Evolutionary conservation across 768 basidiomycete genomes (phyloP), one percentile per base, ranked within the genome.

Genomic region (Leccinellum luteum): DNA sequence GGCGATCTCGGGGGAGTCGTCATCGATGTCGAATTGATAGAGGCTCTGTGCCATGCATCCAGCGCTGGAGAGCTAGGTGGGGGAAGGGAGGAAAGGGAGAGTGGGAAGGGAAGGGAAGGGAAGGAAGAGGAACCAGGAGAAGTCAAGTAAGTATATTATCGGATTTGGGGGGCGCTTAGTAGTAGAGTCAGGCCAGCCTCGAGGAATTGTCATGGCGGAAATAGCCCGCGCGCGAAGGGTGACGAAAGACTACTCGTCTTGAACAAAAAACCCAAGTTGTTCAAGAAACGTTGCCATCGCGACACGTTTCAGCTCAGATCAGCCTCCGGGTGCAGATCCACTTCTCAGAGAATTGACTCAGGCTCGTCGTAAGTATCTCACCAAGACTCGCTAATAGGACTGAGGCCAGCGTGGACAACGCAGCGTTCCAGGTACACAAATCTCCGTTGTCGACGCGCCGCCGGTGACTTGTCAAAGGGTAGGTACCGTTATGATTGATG

Each of bases 1-100:
- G 27, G 64, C 60, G 61, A 90, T 74, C 48, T 76, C 66, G 4
- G 89, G 89, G 44, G 89, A 89, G 54, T 84, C 83, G 68, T 90
- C 84, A 70, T 86, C 81, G 64, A 91, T 75, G 57, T 70, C 61
- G 71, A 89, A 75, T 57, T 78, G 67, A 32, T 38, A 52, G 45
- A 53, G 50, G 32, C 38, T 44, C 55, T 35, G 43, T 60, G 72
- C 71, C 72, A 72, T 72, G 61, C 71, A 74, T 70, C 62, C 68
- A 81, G 60, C 48, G 59, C 55, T 55, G 54, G 54, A 28, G 48
- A 21, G 48, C 53, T 51, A 52, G 7, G 59, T 49, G 56, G 50
- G 41, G 48, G 55, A 53, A 25, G 17, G 5, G 27, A 35, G 45
- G 58, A 28, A 28, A 54, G 60, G 54, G 56, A 53, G 61, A 54